A percentile compares a stretch with the other conserved stretches of the same genome.
Evolutionary conservation across 2,329 filamentous ascomycete genomes (phyloP).

Genomic region (Beauveria scarabaeidicola): DNA sequence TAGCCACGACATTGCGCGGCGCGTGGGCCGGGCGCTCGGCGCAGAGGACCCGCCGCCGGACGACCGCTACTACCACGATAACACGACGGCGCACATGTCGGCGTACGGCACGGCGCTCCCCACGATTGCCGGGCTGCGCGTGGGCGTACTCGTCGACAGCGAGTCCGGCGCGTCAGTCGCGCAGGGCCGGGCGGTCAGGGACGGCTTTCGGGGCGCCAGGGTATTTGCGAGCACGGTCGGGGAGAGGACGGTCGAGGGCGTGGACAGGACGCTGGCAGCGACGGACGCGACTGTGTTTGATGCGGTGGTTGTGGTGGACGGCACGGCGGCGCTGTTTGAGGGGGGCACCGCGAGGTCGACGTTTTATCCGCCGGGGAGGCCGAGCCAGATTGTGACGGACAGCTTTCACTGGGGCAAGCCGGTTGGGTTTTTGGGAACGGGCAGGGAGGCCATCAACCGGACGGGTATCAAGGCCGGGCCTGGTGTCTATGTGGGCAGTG

Average conservation of each 20-base stretch:
- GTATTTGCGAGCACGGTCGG: constrained; percentile 53
- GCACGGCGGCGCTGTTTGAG: constrained; percentile 44
- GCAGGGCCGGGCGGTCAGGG: constrained; percentile 42
- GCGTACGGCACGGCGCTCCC: constrained; percentile 50
- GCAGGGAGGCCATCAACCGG: constrained; percentile 26
- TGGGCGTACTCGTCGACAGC: constrained; percentile 51
- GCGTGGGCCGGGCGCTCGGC: constrained; percentile 55
- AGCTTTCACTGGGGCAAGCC: constrained; percentile 65
- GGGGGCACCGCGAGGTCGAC: constrained; percentile 32
- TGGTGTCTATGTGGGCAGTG: constrained; percentile 32
- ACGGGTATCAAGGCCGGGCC: constrained; percentile 35
- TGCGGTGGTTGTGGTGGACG: constrained; percentile 50
- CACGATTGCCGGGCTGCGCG: constrained; percentile 52
- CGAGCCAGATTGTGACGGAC: constrained; percentile 53
- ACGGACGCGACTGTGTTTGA: constrained; percentile 57
- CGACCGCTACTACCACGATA: constrained; percentile 58
- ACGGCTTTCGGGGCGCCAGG: constrained; percentile 38
- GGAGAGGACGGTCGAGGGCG: constrained; percentile 44
- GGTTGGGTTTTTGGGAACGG: constrained; percentile 48
- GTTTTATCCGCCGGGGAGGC: constrained; percentile 56
- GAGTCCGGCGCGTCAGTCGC: constrained; percentile 33
- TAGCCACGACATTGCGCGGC: constrained; percentile 56
- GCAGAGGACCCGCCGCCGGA: constrained; percentile 51
- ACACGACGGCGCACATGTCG: constrained; percentile 53
- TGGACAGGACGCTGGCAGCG: constrained; percentile 56